A percentile compares a stretch with the other conserved stretches of the same genome.
These are phyloP conservation scores for Zoysia matrella DNA, from an alignment of 202 grass and related monocot species.

Conservation along the genomic window DNA sequence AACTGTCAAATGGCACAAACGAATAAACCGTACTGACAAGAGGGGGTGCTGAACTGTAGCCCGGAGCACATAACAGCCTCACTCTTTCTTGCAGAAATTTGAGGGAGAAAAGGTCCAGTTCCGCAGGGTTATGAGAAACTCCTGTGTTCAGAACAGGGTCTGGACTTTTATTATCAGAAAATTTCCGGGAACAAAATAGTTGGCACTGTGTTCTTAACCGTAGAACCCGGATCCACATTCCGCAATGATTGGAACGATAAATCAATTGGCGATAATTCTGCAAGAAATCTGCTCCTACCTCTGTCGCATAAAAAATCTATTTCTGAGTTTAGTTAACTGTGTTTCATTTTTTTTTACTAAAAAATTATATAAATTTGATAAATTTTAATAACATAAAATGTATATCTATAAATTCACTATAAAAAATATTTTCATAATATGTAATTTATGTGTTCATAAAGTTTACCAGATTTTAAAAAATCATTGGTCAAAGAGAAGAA, in stretches of 20 bases:
- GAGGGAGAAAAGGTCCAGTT: neutral
- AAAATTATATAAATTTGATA: no score
- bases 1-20: neutral
- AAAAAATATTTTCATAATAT: no score
- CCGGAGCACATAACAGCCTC: neutral
- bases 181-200: neutral
- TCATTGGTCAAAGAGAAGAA: no score
- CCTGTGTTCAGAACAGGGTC: neutral
- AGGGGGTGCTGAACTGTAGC: neutral
- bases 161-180: neutral
- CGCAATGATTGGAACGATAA: no score
- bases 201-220: neutral
- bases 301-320: no score
- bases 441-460: no score
- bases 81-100: neutral
- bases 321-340: no score
- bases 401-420: no score
- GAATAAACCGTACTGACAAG: constrained; percentile 1
- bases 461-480: no score
- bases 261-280: neutral
- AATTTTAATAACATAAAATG: no score
- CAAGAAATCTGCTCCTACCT: neutral
- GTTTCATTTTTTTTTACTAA: no score
- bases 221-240: neutral
- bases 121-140: neutral